Percentiles rank a stretch among this genome's conserved stretches.
Conservation (phyloP, 2,329 filamentous ascomycete genomes). For the Alternaria sp. region DNA sequence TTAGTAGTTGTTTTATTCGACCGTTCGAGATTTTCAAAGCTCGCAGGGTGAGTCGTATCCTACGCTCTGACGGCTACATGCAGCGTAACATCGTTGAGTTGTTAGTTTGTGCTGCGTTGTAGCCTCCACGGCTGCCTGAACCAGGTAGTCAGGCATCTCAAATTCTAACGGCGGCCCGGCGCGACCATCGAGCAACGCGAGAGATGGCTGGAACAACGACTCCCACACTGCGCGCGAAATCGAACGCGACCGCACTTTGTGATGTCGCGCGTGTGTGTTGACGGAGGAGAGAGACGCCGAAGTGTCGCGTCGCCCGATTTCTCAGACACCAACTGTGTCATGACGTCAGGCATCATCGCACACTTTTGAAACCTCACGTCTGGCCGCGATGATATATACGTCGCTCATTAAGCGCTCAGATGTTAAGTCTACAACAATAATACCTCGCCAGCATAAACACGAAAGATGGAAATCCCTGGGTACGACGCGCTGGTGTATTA, state of each 20-base stretch:
- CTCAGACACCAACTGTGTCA: slow-evolving; percentile 32
- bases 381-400: neutral
- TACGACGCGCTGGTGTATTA: slow-evolving; percentile 12
- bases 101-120: neutral
- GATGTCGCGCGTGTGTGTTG: neutral
- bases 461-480: slow-evolving; percentile 14
- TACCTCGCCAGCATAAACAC: neutral
- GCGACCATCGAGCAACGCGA: neutral
- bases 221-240: neutral
- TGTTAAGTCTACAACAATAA: neutral
- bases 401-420: neutral
- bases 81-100: neutral
- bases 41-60: neutral
- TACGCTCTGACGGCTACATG: neutral
- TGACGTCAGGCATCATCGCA: slow-evolving; percentile 37
- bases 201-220: neutral
- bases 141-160: neutral
- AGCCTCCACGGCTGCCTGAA: neutral
- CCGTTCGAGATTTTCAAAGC: neutral
- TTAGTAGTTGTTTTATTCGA: neutral
- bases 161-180: neutral
- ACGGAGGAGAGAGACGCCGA: neutral
- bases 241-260: neutral
- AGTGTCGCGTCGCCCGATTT: slow-evolving; percentile 25
- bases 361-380: slow-evolving; percentile 6